Conservation (phyloP, 2,329 filamentous ascomycete genomes). For the Ceratocystis smalleyi region DNA sequence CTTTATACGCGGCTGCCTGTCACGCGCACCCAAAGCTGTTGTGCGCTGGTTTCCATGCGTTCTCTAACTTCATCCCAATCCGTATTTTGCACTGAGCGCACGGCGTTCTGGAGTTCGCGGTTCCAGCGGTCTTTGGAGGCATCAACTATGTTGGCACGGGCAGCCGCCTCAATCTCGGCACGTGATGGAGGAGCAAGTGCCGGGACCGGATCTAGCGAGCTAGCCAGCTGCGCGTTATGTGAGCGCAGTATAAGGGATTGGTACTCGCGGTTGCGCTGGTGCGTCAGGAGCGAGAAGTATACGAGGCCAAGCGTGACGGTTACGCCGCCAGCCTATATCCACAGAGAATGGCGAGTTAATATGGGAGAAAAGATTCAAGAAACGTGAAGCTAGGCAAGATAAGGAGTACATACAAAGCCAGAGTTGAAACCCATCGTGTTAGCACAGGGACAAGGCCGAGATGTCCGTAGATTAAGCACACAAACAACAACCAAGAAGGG, state of each 20-base stretch:
- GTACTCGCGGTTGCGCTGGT: constrained; percentile 49
- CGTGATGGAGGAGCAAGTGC: constrained; percentile 35
- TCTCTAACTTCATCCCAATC: constrained; percentile 51
- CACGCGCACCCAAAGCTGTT: constrained; percentile 7
- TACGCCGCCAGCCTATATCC: constrained; percentile 51
- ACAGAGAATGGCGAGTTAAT: neutral
- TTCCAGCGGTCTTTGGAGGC: constrained; percentile 67
- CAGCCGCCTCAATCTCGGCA: constrained; percentile 34
- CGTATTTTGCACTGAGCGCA: constrained; percentile 48
- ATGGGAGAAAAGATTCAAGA: neutral
- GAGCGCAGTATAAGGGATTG: constrained; percentile 42
- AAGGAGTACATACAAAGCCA: constrained; percentile 48
- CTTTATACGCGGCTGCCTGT: neutral
- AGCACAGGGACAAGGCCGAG: neutral
- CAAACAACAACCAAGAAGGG: neutral
- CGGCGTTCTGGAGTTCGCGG: constrained; percentile 50
- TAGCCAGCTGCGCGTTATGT: constrained; percentile 39
- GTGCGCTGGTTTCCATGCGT: constrained; percentile 32
- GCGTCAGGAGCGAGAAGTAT: constrained; percentile 55
- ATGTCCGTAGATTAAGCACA: neutral
- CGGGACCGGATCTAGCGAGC: constrained; percentile 35
- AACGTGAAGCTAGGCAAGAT: neutral
- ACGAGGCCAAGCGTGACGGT: constrained; percentile 58
- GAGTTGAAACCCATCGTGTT: constrained; percentile 53
- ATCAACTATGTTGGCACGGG: constrained; percentile 44